phyloP scores from a whole-genome alignment of 129 eudicot species.

The Artemisia argyi region DNA sequence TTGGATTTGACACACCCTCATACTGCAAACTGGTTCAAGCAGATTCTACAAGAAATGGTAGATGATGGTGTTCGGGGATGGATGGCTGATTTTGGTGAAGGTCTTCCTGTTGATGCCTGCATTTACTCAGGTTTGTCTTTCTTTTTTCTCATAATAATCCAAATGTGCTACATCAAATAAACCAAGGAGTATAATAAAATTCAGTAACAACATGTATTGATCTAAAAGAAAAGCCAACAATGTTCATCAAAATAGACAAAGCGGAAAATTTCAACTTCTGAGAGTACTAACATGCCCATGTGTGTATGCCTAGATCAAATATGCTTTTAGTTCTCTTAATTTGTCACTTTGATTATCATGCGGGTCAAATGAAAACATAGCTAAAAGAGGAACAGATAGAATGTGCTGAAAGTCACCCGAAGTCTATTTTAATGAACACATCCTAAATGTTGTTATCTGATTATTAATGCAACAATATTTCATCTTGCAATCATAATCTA shows the following conservation, averaged over 20 bases:
- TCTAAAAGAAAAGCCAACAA: neutral
- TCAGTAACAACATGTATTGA: neutral
- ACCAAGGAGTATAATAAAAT: neutral
- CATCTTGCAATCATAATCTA: no score
- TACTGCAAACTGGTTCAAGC: slow-evolving; percentile 85
- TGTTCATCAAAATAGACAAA: neutral
- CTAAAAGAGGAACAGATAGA: no score
- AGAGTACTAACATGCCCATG: neutral
- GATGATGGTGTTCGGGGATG: slow-evolving; percentile 98
- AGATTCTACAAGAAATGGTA: slow-evolving; percentile 81
- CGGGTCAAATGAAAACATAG: neutral
- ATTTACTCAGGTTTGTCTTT: slow-evolving; percentile 75
- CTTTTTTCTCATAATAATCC: slow-evolving; percentile 12
- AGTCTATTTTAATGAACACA: no score
- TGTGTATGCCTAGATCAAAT: neutral
- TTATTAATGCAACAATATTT: no score
- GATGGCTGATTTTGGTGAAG: slow-evolving; percentile 99
- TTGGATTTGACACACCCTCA: slow-evolving; percentile 90
- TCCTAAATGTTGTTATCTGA: no score
- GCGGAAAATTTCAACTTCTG: neutral
- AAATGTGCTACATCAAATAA: neutral
- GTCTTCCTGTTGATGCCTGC: slow-evolving; percentile 91
- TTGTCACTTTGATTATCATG: neutral
- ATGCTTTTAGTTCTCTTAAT: neutral
- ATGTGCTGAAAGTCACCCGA: neutral